Conservation (phyloP, 2,329 filamentous ascomycete genomes). For the Xylariales sp. region DNA sequence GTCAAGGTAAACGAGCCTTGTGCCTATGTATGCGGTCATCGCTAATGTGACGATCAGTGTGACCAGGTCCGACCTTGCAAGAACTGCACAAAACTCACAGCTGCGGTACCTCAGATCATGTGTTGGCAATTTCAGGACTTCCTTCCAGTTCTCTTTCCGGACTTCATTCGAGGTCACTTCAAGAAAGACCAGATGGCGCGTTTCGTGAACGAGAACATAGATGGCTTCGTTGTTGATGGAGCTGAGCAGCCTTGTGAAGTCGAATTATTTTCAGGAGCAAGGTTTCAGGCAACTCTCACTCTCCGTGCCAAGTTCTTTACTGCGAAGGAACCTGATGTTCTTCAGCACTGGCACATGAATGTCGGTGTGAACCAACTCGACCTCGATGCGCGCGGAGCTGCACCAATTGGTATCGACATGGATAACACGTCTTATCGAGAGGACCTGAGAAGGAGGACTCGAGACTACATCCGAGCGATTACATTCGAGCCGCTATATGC, state of each 20-base stretch:
- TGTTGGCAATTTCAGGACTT: constrained; percentile 59
- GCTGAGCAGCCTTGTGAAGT: constrained; percentile 37
- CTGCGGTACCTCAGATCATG: constrained; percentile 46
- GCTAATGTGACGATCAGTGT: too few species aligned
- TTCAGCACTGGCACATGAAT: constrained; percentile 47
- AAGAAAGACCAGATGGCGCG: constrained; percentile 42
- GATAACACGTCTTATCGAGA: constrained; percentile 36
- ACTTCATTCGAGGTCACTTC: constrained; percentile 47
- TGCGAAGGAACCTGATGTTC: constrained; percentile 40
- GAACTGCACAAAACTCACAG: constrained; percentile 50
- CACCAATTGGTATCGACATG: constrained; percentile 47
- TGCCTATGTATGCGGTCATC: too few species aligned
- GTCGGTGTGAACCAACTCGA: constrained; percentile 32
- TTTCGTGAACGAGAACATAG: constrained; percentile 47
- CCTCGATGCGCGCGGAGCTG: constrained; percentile 37
- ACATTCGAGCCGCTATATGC: constrained; percentile 43
- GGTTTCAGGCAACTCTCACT: constrained; percentile 40
- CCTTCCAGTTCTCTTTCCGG: constrained; percentile 45
- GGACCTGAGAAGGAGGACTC: constrained; percentile 40
- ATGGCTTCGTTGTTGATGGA: constrained; percentile 37
- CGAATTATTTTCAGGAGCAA: constrained; percentile 42
- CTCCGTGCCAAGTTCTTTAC: constrained; percentile 49
- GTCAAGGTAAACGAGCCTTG: constrained; percentile 34
- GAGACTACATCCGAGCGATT: constrained; percentile 45
- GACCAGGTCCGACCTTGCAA: constrained; percentile 51